Evolutionary conservation across 2,329 filamentous ascomycete species (phyloP), one percentile per base, ranked within the genome.

Genomic region (Phyllosticta capitalensis): DNA sequence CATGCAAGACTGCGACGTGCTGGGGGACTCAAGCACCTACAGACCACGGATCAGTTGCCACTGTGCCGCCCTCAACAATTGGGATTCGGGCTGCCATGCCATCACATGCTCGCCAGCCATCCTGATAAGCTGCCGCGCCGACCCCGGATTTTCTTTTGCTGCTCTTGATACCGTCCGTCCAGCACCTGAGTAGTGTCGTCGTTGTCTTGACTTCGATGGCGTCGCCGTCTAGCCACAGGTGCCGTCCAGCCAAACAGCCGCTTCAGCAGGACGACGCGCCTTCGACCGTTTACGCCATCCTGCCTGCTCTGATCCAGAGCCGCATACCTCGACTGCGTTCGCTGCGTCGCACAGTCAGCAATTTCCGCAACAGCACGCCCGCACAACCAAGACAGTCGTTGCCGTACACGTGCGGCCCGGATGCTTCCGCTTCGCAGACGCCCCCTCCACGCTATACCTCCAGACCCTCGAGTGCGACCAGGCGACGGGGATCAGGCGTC

Each of bases 271-370:
- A 60, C 24, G 58, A 53, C 19, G 53, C 60, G 52, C 61, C 76
- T 52, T 80, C 79, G 21, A 77, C 78, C 61, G 72, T 84, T 17
- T 81, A 80, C 67, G 75, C 77, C 5, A 76, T 84, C 60, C 76
- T 84, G 7, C 81, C 82, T 3, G 72, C 74, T 1, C 74, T 80
- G 4, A 72, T 85, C 5, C 78, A 80, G 65, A 78, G 74, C 38
- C 74, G 78, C 60, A 72, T 84, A 21, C 78, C 79, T 2, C 75
- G 75, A 5, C 72, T 84, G 9, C 76, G 77, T 28, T 82, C 79
- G 5, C 70, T 84, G 51, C 67, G 72, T 60, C 67, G 67, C 30
- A 71, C 72, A 6, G 62, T 73, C 54, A 68, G 61, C 63, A 64
- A 67, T 19, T 64, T 69, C 33, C 66, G 67, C 30, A 45, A 26